Percentiles rank a stretch among this genome's conserved stretches.
Conservation (phyloP, 2,329 filamentous ascomycete species). For the Geoglossum cookeanum region DNA sequence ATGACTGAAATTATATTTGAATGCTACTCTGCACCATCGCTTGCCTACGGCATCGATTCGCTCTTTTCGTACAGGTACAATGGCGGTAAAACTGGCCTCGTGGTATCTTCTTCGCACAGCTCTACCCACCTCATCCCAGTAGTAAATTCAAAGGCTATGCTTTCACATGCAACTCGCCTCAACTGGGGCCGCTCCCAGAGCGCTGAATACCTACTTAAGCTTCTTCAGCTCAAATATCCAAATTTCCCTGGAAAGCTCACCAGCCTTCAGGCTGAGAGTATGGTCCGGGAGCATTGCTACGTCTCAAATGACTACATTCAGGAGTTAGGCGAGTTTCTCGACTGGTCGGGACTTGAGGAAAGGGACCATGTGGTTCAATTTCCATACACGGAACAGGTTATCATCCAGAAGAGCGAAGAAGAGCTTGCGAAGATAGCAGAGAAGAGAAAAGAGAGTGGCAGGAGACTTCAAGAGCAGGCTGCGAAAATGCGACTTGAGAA, state of each 20-base stretch:
- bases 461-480: slow-evolving; percentile 82
- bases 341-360: slow-evolving; percentile 84
- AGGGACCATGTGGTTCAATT: slow-evolving; percentile 80
- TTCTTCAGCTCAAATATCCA: slow-evolving; percentile 81
- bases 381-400: slow-evolving; percentile 77
- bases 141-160: slow-evolving; percentile 63
- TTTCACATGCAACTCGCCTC: slow-evolving; percentile 68
- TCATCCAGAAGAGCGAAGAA: slow-evolving; percentile 84
- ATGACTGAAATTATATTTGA: slow-evolving; percentile 98
- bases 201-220: slow-evolving; percentile 77
- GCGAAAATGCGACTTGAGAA: slow-evolving; percentile 95
- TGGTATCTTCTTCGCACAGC: slow-evolving; percentile 82
- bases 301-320: slow-evolving; percentile 65
- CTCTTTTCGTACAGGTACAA: slow-evolving; percentile 94
- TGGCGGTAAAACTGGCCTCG: slow-evolving; percentile 65
- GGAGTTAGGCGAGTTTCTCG: slow-evolving; percentile 59
- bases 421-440: slow-evolving; percentile 81
- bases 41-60: slow-evolving; percentile 89
- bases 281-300: slow-evolving; percentile 80
- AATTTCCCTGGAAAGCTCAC: slow-evolving; percentile 74
- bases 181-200: slow-evolving; percentile 91
- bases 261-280: slow-evolving; percentile 67
- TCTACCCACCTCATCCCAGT: slow-evolving; percentile 93
- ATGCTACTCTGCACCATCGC: slow-evolving; percentile 75
- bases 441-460: slow-evolving; percentile 83